A percentile compares a stretch with the other conserved stretches of the same genome.
phyloP scores from a whole-genome alignment of 2,329 filamentous ascomycete genomes.

The Alternaria alternata region DNA sequence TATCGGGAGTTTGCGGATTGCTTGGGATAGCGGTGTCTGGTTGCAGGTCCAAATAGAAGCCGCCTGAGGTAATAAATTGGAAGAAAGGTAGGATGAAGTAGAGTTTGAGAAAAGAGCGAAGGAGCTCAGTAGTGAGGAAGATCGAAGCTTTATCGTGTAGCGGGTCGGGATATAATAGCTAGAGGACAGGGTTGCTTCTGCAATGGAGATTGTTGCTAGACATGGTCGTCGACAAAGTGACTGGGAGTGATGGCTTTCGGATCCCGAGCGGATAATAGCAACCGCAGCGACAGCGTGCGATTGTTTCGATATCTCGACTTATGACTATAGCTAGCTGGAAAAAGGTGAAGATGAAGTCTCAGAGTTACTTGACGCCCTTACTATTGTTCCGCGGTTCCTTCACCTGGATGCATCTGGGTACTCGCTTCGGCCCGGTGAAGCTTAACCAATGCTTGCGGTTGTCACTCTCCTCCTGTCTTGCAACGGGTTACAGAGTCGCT shows the following conservation, averaged over 20 bases:
- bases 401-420: constrained; percentile 9
- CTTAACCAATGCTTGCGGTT: constrained; percentile 15
- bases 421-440: constrained; percentile 11
- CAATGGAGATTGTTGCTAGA: constrained; percentile 5
- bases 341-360: background rate
- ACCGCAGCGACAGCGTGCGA: constrained; percentile 2
- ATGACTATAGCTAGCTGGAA: constrained; percentile 8
- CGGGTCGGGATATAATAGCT: constrained; percentile 12
- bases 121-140: background rate
- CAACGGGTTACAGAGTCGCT: constrained; percentile 6
- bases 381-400: constrained; percentile 33
- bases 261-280: constrained; percentile 20
- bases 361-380: constrained; percentile 24
- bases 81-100: constrained; percentile 3
- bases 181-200: background rate
- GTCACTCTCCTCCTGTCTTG: constrained; percentile 22
- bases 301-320: constrained; percentile 16
- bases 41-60: background rate
- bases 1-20: background rate
- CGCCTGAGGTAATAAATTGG: background rate
- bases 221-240: constrained; percentile 15
- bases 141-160: background rate
- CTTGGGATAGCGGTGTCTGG: background rate
- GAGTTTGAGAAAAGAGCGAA: constrained; percentile 12
- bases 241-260: constrained; percentile 15